Evolutionary conservation across 176 grass and related monocot species (phyloP).

Genomic region (Rhynchospora breviuscula): DNA sequence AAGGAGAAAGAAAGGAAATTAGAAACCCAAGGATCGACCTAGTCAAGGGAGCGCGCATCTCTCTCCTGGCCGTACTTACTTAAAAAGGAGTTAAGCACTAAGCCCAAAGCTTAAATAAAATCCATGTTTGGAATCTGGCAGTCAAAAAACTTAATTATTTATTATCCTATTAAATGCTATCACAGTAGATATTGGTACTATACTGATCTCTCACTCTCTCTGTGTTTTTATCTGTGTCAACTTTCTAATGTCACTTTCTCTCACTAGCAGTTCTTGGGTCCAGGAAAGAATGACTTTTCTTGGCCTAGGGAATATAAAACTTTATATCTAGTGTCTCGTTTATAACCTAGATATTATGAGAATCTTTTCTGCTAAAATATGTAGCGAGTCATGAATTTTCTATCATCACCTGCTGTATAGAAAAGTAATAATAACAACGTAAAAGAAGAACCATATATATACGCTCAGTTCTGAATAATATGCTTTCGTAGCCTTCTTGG

Average conservation of each 20-base stretch:
- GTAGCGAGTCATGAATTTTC: neutral
- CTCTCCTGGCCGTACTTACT: constrained; percentile 5
- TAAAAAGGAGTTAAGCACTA: neutral
- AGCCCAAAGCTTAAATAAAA: constrained; percentile 6
- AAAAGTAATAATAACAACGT: neutral
- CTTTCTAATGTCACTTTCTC: constrained; percentile 28
- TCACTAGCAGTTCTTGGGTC: constrained; percentile 29
- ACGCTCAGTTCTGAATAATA: neutral
- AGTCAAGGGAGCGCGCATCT: neutral
- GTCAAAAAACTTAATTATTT: constrained; percentile 14
- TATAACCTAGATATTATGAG: neutral
- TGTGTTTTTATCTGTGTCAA: constrained; percentile 21
- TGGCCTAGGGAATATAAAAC: constrained; percentile 15
- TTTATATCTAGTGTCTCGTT: constrained; percentile 26
- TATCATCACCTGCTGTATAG: neutral
- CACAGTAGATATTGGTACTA: constrained; percentile 8
- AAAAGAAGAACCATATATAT: neutral
- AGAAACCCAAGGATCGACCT: neutral
- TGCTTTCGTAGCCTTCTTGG: neutral
- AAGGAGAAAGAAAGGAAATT: neutral
- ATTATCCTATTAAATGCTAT: constrained; percentile 19
- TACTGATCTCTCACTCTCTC: constrained; percentile 18
- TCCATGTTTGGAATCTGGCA: constrained; percentile 25
- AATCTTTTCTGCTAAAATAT: neutral
- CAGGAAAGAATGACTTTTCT: constrained; percentile 19